Base-by-base conservation (phyloP, 2,329 filamentous ascomycete species). In the Sporothrix variecibatus region DNA sequence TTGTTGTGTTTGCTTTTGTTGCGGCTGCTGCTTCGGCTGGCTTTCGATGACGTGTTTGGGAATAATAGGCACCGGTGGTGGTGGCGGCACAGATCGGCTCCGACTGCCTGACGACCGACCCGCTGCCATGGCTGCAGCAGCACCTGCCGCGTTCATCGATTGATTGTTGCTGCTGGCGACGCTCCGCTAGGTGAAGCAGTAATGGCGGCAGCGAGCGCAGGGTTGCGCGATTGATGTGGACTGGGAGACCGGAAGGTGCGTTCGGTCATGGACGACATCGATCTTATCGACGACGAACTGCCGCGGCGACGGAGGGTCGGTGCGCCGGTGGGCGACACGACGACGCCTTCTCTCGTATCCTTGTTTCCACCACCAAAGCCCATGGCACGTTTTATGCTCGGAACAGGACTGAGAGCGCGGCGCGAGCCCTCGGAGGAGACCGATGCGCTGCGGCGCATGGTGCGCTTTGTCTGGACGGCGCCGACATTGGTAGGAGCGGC, bases 381-480 rank as follows among this genome's bases (percentile, higher is more conserved):
- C 31, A 74, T 43, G 56, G 38, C 67, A 28, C 75, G 75, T 51
- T 43, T 72, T 12, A 76, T 69, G 20, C 65, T 76, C 26, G 75
- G 73, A n/a, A 73, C 72, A 1, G 76, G 76, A 8, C 76, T 77
- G 69, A 76, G 71, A 2, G 56, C 72, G 2, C 76, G 75, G 1
- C 76, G 74, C 68, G 72, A 75, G 23, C 78, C 86, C 67, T 89
- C 85, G 4, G 94, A 95, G 1, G 93, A 93, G 58, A 88, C 83
- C 0, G 94, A 97, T 71, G 87, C 87, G 81, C 88, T 90, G 76
- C 94, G 90, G 78, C 94, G 90, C 75, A 90, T 82, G 80, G 92
- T 95, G 80, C 95, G 92, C 85, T 95, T 97, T 6, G 95, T 97
- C 82, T 97, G 92, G 62, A 97, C 90, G 80, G 94, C 90, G 81